A percentile compares a stretch with the other conserved stretches of the same genome.
Conservation (phyloP, 352 stramenopile species). For the Phytopythium kandeliae region DNA sequence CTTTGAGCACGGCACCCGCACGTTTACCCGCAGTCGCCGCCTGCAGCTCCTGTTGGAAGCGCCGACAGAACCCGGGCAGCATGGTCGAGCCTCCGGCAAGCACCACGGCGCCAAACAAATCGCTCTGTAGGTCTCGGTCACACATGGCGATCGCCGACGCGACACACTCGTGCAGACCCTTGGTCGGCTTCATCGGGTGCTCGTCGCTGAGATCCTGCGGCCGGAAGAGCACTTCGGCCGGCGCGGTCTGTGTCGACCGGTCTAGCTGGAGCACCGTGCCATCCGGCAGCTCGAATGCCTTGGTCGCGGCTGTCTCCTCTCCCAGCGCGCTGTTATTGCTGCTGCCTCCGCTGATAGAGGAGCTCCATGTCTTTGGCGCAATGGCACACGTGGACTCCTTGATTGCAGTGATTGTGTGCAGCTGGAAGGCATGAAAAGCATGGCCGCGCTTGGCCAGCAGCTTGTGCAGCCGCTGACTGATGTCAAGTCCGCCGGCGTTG, state of each 20-base stretch:
- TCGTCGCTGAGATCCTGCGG: conserved; percentile 91
- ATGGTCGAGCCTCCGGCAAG: conserved; percentile 84
- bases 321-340: not conserved
- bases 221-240: conserved; percentile 81
- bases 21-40: conserved; percentile 16
- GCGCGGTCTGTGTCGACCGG: conserved; percentile 55
- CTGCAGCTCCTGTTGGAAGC: conserved; percentile 71
- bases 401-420: conserved; percentile 79
- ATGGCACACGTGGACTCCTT: conserved; percentile 68
- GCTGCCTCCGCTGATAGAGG: not conserved
- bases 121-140: conserved; percentile 77
- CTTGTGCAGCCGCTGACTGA: conserved; percentile 68
- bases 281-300: conserved; percentile 78
- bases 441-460: conserved; percentile 61
- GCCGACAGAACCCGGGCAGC: conserved; percentile 72
- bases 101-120: conserved; percentile 71
- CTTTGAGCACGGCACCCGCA: conserved; percentile 19
- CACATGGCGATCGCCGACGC: conserved; percentile 84
- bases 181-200: conserved; percentile 58
- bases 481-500: conserved; percentile 65
- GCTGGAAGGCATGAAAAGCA: conserved; percentile 61
- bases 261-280: conserved; percentile 85
- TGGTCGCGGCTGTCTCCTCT: conserved; percentile 25
- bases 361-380: conserved; percentile 10
- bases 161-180: conserved; percentile 81